Evolutionary conservation across 1,284 basidiomycete species (phyloP).

Genomic region (Tilletia caries): DNA sequence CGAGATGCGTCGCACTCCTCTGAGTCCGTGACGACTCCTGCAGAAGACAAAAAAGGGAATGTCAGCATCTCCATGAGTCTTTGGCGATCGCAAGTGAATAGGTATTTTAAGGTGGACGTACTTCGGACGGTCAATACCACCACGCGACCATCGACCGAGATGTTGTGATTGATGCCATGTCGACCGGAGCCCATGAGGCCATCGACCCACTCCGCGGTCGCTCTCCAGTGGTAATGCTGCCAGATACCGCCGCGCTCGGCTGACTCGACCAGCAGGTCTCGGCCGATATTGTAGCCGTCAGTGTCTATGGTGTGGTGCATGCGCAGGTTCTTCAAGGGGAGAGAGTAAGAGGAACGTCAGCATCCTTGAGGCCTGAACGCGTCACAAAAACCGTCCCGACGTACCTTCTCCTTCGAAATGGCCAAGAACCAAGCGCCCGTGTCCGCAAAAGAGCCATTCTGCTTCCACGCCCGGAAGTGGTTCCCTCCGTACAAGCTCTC

Average conservation of each 20-base stretch:
- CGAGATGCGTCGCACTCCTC: background rate
- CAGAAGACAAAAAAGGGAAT: background rate
- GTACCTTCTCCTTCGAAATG: conserved; percentile 49
- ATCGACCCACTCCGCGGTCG: conserved; percentile 47
- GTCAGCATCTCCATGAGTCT: too few species aligned
- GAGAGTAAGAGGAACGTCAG: too few species aligned
- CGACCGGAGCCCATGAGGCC: conserved; percentile 44
- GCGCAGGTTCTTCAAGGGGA: conserved; percentile 27
- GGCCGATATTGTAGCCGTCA: conserved; percentile 53
- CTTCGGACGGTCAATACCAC: conserved; percentile 45
- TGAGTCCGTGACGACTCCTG: conserved; percentile 11
- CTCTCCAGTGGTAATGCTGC: conserved; percentile 46
- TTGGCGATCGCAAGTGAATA: too few species aligned
- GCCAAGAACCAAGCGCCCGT: conserved; percentile 55
- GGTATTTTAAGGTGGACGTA: background rate
- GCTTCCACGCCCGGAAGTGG: conserved; percentile 53
- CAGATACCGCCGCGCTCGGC: conserved; percentile 47
- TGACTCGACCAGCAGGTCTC: conserved; percentile 47
- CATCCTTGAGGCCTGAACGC: too few species aligned
- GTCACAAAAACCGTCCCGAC: too few species aligned
- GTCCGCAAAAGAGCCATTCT: conserved; percentile 52
- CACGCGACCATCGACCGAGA: conserved; percentile 45
- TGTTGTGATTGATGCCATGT: conserved; percentile 53
- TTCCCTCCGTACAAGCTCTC: conserved; percentile 50
- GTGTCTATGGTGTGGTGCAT: conserved; percentile 49